A percentile compares a stretch with the other conserved stretches of the same genome.
These are phyloP conservation scores for Umbelopsis vinacea DNA, from an alignment of 192 early-diverging fungal genomes.

Conservation along the genomic window DNA sequence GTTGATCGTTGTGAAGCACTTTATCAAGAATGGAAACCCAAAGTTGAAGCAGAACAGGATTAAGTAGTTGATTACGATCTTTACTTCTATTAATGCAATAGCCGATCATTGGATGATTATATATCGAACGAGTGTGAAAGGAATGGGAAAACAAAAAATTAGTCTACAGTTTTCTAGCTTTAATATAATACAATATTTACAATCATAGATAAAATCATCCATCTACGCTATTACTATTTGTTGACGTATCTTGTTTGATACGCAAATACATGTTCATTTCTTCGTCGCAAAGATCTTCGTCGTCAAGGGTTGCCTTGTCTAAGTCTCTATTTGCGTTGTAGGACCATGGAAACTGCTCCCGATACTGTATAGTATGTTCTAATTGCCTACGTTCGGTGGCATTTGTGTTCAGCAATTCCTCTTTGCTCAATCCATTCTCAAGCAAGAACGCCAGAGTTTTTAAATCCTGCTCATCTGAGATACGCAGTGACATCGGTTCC, in stretches of 20 bases:
- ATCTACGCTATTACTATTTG: too few species aligned
- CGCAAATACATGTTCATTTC: not conserved
- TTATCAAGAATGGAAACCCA: slow-evolving; percentile 29
- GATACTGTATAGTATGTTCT: not conserved
- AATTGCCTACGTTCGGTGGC: not conserved
- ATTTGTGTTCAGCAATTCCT: not conserved
- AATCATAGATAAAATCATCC: too few species aligned
- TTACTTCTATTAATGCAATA: not conserved
- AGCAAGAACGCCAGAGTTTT: not conserved
- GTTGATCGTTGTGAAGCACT: slow-evolving; percentile 27
- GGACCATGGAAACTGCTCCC: not conserved
- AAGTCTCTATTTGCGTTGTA: not conserved
- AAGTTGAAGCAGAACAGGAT: not conserved
- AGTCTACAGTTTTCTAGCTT: too few species aligned
- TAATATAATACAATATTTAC: too few species aligned
- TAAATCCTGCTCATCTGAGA: not conserved
- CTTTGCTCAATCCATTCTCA: not conserved
- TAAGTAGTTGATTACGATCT: not conserved
- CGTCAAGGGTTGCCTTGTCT: not conserved
- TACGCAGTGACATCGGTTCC: too few species aligned
- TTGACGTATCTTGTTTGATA: too few species aligned
- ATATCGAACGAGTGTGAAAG: too few species aligned
- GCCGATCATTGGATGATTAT: too few species aligned
- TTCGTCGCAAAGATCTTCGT: not conserved
- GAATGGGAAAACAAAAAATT: too few species aligned